Percentiles rank a stretch among this genome's conserved stretches.
These are phyloP conservation scores for Ceratocystiopsis minuta DNA, from an alignment of 2,329 filamentous ascomycete genomes.

Conservation along the genomic window DNA sequence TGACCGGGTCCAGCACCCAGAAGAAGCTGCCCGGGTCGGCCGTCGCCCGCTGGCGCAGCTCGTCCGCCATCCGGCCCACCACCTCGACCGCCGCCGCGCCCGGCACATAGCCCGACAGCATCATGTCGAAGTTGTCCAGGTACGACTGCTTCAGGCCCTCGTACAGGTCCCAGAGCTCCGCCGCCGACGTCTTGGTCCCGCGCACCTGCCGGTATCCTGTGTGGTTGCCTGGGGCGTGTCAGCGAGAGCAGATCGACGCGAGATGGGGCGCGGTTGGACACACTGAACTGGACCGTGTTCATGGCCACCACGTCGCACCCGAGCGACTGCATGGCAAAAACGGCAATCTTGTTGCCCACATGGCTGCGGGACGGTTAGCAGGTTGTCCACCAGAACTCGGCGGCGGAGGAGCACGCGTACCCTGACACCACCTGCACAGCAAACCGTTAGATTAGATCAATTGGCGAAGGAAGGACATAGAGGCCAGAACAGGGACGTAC, in stretches of 20 bases:
- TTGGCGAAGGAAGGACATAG: no score
- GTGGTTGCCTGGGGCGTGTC: conserved; percentile 58
- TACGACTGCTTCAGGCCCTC: conserved; percentile 66
- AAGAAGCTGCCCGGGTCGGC: conserved; percentile 66
- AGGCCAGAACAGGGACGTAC: conserved; percentile 35
- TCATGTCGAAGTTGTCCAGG: conserved; percentile 79
- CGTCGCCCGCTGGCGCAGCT: conserved; percentile 50
- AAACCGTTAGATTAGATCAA: conserved; percentile 8
- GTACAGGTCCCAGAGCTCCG: conserved; percentile 73
- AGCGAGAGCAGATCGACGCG: neutral
- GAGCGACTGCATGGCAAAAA: conserved; percentile 81
- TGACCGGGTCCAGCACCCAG: conserved; percentile 94
- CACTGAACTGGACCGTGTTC: conserved; percentile 97
- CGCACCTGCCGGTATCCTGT: conserved; percentile 81
- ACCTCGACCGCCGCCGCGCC: conserved; percentile 69
- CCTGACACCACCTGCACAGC: conserved; percentile 48
- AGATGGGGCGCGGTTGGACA: conserved; percentile 16
- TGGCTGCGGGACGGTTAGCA: conserved; percentile 39
- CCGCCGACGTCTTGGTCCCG: conserved; percentile 62
- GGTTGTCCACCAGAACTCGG: neutral
- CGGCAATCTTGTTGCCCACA: conserved; percentile 95
- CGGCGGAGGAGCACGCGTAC: conserved; percentile 27
- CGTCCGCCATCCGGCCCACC: conserved; percentile 67
- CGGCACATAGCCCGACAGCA: conserved; percentile 88
- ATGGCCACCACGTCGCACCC: conserved; percentile 87